A percentile compares a stretch with the other conserved stretches of the same genome.
Conservation (phyloP, 805 yeast genomes). For the Candida takata region DNA sequence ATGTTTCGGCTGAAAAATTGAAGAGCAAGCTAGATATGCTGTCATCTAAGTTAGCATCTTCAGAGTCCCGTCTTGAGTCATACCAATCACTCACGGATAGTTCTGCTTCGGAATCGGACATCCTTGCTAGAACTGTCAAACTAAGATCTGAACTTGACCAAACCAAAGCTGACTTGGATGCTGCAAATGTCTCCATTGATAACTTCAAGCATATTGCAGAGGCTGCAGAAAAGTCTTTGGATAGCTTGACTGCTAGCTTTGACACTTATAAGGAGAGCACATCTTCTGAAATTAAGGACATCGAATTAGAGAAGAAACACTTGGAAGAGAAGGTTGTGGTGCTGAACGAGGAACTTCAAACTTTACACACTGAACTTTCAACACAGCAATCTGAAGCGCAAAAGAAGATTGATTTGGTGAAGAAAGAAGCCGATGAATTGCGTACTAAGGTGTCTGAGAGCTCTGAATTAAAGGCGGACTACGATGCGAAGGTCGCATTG, state of each 20-base stretch:
- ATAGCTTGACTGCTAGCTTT: conserved; percentile 45
- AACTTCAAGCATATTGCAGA: conserved; percentile 57
- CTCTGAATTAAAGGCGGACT: conserved; percentile 23
- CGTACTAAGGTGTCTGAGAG: conserved; percentile 18
- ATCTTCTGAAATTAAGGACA: conserved; percentile 9
- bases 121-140: conserved; percentile 26
- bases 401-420: conserved; percentile 11
- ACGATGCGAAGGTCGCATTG: conserved; percentile 25
- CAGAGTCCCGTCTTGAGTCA: conserved; percentile 25
- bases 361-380: conserved; percentile 27
- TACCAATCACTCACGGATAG: conserved; percentile 24
- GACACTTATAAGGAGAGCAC: conserved; percentile 34
- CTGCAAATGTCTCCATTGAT: conserved; percentile 50
- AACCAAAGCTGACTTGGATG: conserved; percentile 46
- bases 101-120: conserved; percentile 20
- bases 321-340: conserved; percentile 18
- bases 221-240: conserved; percentile 61
- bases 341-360: conserved; percentile 25
- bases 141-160: conserved; percentile 36
- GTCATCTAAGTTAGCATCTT: conserved; percentile 23
- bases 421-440: conserved; percentile 13
- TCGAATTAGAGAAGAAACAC: conserved; percentile 18
- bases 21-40: conserved; percentile 30
- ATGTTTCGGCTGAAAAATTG: conserved; percentile 32
- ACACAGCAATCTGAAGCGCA: conserved; percentile 23